These are phyloP conservation scores for Schwanniomyces pseudopolymorphus DNA, from an alignment of 805 yeast genomes.

Conservation along the genomic window DNA sequence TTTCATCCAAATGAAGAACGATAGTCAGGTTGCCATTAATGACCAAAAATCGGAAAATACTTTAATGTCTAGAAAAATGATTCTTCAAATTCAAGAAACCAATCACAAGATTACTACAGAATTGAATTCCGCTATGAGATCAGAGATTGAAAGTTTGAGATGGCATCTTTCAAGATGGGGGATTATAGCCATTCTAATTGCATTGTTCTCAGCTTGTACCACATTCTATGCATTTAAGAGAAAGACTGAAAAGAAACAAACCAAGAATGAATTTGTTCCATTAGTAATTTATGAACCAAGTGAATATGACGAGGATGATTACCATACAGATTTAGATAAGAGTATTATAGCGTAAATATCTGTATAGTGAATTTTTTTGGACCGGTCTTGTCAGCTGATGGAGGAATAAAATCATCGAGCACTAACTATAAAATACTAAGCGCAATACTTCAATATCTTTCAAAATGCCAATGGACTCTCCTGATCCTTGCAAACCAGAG, in stretches of 20 bases:
- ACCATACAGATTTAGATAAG: conserved; percentile 54
- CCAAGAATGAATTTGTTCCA: conserved; percentile 39
- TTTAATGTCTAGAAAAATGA: conserved; percentile 64
- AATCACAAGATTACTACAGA: conserved; percentile 82
- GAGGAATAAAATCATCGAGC: neutral
- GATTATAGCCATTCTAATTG: conserved; percentile 65
- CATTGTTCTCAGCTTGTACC: conserved; percentile 54
- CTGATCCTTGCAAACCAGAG: conserved; percentile 65
- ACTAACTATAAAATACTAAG: neutral
- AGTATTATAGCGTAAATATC: conserved; percentile 8
- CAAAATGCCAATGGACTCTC: conserved; percentile 2
- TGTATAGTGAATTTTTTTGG: neutral
- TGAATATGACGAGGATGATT: conserved; percentile 54
- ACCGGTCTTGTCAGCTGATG: conserved; percentile 4
- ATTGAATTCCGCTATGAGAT: conserved; percentile 75
- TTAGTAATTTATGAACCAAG: conserved; percentile 46
- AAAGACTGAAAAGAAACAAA: conserved; percentile 16
- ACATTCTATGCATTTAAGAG: conserved; percentile 51
- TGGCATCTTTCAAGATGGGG: conserved; percentile 95
- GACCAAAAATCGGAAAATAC: conserved; percentile 87
- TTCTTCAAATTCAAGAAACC: conserved; percentile 74
- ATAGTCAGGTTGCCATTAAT: conserved; percentile 77
- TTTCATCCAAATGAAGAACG: conserved; percentile 60
- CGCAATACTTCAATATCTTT: neutral
- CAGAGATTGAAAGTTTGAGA: conserved; percentile 83